Evolutionary conservation across 2,329 filamentous ascomycete genomes (phyloP).

Genomic region (Botrytis squamosa): DNA sequence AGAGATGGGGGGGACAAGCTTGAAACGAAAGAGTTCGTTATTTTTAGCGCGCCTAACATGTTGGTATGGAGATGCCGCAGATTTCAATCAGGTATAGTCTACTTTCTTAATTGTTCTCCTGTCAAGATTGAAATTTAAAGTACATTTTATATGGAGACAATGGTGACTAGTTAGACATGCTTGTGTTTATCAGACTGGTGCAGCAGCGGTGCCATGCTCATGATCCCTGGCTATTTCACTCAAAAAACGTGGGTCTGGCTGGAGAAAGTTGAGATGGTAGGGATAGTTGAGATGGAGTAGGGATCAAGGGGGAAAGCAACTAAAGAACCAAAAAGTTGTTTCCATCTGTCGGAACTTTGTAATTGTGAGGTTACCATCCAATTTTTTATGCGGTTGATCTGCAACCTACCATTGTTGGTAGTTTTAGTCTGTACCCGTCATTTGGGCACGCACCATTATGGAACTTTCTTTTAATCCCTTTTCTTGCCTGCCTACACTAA

Average conservation of each 20-base stretch:
- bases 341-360: conserved; percentile 13
- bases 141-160: conserved; percentile 10
- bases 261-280: conserved; percentile 12
- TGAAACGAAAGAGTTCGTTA: conserved; percentile 1
- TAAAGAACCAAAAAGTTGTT: conserved; percentile 6
- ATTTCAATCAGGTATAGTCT: background rate
- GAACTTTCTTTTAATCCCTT: background rate
- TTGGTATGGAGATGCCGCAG: background rate
- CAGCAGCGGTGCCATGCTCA: background rate
- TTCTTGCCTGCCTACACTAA: conserved; percentile 13
- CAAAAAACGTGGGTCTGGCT: conserved; percentile 21
- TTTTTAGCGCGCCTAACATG: conserved; percentile 8
- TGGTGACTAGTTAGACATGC: conserved; percentile 6
- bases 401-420: background rate
- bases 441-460: background rate
- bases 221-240: background rate
- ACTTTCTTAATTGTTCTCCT: background rate
- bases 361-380: background rate
- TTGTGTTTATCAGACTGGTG: conserved; percentile 13
- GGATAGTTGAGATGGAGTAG: conserved; percentile 13
- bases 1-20: conserved; percentile 6
- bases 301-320: conserved; percentile 6
- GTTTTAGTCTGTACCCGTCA: conserved; percentile 1
- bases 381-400: conserved; percentile 2
- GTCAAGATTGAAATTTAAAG: background rate